phyloP scores from a whole-genome alignment of 2,329 filamentous ascomycete genomes.

The Iodosphaeria phyllophila region DNA sequence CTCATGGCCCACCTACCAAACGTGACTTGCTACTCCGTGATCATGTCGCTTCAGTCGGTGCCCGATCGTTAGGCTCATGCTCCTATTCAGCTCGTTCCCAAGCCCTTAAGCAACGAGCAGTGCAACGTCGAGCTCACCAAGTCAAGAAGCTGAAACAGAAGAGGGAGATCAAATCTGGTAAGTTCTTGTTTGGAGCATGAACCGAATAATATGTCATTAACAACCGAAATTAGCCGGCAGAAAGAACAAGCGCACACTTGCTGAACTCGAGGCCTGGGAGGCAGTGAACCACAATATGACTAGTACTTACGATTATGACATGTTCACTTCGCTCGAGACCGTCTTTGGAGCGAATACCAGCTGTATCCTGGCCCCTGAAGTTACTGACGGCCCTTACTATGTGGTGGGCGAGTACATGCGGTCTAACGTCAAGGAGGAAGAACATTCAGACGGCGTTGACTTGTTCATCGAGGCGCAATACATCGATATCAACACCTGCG shows the following conservation, averaged over 20 bases:
- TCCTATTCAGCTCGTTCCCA: slow-evolving; percentile 18
- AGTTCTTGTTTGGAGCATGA: slow-evolving; percentile 2
- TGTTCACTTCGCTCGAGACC: slow-evolving; percentile 14
- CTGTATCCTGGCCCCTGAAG: slow-evolving; percentile 16
- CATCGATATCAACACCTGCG: slow-evolving; percentile 26
- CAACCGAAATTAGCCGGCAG: slow-evolving; percentile 6
- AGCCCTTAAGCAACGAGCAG: slow-evolving; percentile 19
- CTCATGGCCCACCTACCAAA: slow-evolving; percentile 13
- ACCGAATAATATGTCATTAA: neutral
- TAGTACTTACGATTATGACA: slow-evolving; percentile 7
- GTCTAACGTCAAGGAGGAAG: slow-evolving; percentile 21
- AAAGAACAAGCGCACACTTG: slow-evolving; percentile 16
- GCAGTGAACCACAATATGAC: slow-evolving; percentile 16
- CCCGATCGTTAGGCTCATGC: slow-evolving; percentile 20
- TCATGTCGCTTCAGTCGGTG: slow-evolving; percentile 11
- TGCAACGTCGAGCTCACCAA: slow-evolving; percentile 19
- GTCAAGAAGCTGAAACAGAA: slow-evolving; percentile 19
- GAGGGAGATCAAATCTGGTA: slow-evolving; percentile 13
- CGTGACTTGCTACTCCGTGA: slow-evolving; percentile 16
- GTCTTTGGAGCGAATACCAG: slow-evolving; percentile 17
- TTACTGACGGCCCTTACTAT: slow-evolving; percentile 21
- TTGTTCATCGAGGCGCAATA: slow-evolving; percentile 25
- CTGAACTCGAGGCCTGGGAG: slow-evolving; percentile 14
- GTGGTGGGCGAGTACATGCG: slow-evolving; percentile 26
- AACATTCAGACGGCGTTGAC: slow-evolving; percentile 20